These are phyloP conservation scores for Eucommia ulmoides DNA, from an alignment of 257 asterid species.

Conservation along the genomic window DNA sequence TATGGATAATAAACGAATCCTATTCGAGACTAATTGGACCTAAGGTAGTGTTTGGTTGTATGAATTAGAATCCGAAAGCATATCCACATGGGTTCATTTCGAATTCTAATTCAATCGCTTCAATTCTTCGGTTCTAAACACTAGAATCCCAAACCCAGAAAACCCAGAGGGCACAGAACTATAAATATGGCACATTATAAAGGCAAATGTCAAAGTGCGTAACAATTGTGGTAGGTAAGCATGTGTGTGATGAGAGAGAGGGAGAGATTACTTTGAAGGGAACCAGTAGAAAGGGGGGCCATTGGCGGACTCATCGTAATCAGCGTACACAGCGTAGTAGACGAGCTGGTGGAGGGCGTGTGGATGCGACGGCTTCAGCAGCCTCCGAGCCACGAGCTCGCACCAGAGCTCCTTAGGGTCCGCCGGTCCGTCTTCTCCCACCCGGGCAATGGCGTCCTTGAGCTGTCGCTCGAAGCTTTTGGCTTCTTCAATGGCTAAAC, in stretches of 20 bases:
- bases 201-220: too few relatives aligned
- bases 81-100: too few relatives aligned
- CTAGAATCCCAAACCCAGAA: too few relatives aligned
- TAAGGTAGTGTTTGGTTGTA: too few relatives aligned
- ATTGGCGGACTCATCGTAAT: neutral
- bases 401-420: neutral
- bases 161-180: too few relatives aligned
- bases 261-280: neutral
- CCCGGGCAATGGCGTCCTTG: neutral
- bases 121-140: too few relatives aligned
- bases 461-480: neutral
- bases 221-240: too few relatives aligned
- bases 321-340: neutral
- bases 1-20: too few relatives aligned
- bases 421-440: neutral
- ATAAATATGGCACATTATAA: too few relatives aligned
- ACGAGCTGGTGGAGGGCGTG: neutral
- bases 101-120: too few relatives aligned
- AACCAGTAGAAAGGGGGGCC: neutral
- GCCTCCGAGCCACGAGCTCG: neutral
- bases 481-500: neutral
- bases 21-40: too few relatives aligned
- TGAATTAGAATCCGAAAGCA: too few relatives aligned
- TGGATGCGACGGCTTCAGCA: neutral
- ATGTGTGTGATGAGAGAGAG: neutral